These are phyloP conservation scores for Solanum pennellii DNA, from an alignment of 257 asterid species.

Conservation along the genomic window DNA sequence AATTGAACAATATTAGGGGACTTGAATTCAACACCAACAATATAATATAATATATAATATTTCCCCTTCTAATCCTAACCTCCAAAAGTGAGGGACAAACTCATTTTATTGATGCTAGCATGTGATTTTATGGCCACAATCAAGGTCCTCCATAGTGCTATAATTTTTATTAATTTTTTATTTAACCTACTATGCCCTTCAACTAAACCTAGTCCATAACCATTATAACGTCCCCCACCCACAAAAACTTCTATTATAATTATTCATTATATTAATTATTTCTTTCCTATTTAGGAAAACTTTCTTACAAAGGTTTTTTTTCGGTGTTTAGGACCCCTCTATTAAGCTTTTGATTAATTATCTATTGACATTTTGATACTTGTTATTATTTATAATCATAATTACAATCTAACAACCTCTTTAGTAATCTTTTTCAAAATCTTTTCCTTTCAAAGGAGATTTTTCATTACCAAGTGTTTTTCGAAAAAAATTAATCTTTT, in stretches of 20 bases:
- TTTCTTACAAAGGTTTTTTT: background rate
- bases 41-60: background rate
- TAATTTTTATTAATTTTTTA: background rate
- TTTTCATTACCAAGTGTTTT: background rate
- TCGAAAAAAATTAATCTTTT: background rate
- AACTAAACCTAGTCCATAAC: background rate
- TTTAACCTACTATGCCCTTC: conserved; percentile 1
- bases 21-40: background rate
- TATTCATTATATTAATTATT: background rate
- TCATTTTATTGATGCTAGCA: conserved; percentile 38
- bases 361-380: background rate
- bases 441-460: background rate
- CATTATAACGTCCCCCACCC: background rate
- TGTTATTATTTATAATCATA: conserved; percentile 4
- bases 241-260: background rate
- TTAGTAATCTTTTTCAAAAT: background rate
- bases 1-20: background rate
- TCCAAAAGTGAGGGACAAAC: conserved; percentile 59
- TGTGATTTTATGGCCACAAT: conserved; percentile 40
- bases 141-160: conserved; percentile 17
- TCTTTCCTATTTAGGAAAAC: conserved; percentile 28
- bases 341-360: background rate
- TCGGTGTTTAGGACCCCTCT: conserved; percentile 1
- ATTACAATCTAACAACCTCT: conserved; percentile 2
- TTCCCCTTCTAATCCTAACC: conserved; percentile 21